Evolutionary conservation across 371 early-diverging fungal species (phyloP), one percentile per base, ranked within the genome.

Genomic region (Sporodiniella umbellata): DNA sequence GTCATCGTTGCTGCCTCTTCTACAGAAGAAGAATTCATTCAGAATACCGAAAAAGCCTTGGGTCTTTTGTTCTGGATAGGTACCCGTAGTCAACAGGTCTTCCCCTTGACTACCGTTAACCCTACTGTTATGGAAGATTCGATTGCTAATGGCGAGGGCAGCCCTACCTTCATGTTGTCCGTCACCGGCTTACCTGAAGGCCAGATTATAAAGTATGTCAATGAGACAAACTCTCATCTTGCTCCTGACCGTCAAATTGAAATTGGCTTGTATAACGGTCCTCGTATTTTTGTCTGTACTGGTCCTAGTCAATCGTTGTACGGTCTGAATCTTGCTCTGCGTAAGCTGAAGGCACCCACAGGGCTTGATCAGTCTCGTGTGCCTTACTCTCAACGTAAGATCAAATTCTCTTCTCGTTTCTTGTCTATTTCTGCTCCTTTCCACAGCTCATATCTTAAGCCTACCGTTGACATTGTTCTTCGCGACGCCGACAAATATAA

Each of bases 131-230:
- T 92, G 31, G 85, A 92, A 71, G 97, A 94, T 68, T 94, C 93
- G 14, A 78, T 92, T 38, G 77, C 75, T 57, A 89, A 90, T 79
- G 85, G 87, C 51, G 97, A 96, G 68, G 95, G 95, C 50, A 87
- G 87, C 31, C 96, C 95, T n/a, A 89, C 92, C 8, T 92, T 93
- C 38, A 96, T 96, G 97, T 79, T 96, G 60, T 81, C 90, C 54
- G 76, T 95, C 53, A 80, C 84, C 55, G 86, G 86, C 31, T 78
- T 94, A 43, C 86, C 87, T 58, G 78, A 83, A 53, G 70, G 74
- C 48, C 88, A 90, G 55, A 83, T 92, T 21, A 71, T 85, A 53
- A 83, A 84, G 65, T 89, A 94, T 53, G 82, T 92, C 44, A 81
- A 90, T 37, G 85, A 86, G 12, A 92, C 94, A 60, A 94, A 94